Evolutionary conservation across 164 flowering plant species (phyloP), one percentile per base, ranked within the genome.

Genomic region (Hamamelis virginiana): DNA sequence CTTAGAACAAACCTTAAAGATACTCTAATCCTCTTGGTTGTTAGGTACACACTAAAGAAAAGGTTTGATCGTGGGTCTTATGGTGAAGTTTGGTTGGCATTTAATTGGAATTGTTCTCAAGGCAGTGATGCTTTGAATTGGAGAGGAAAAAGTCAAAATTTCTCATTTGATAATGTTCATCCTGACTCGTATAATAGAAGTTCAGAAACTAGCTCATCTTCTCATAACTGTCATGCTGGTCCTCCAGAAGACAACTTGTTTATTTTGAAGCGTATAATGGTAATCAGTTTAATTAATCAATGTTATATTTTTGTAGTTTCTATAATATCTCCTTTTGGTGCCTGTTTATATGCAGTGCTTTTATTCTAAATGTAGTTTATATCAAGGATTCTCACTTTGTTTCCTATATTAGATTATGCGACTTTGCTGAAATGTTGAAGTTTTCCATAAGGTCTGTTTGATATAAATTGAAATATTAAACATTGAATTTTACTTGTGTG

Each of bases 1-100:
- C 9, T 59, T 27, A 2, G 23, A 33, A 14, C 21, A 59, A 65
- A 50, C 57, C 45, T 55, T 22, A 33, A 60, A 55, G 23, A 65
- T 14, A 28, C 19, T 4, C 45, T n/a, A 68, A 22, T 65, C 11
- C 27, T 65, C 19, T 69, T 62, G 53, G 15, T 62, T 59, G 14
- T 61, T 72, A 93, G 99, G 84, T 95, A 95, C 75, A 76, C 82
- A 1, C 74, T 95, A 15, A 87, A 81, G 81, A 91, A 86, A 81
- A 87, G 89, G 72, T 95, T 87, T 84, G 93, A 82, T 63, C 97
- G 89, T 72, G 99, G 99, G 75, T 82, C 98, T 56, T 95, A 80
- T 86, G 99, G 99, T 75, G 99, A 95, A 80, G 99, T 93, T 77
- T 95, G 98, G 98, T 75, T 95, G 80, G 98, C 98, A 64, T 85